Evolutionary conservation across 2,329 filamentous ascomycete genomes (phyloP).

Genomic region (Scedosporium apiospermum): DNA sequence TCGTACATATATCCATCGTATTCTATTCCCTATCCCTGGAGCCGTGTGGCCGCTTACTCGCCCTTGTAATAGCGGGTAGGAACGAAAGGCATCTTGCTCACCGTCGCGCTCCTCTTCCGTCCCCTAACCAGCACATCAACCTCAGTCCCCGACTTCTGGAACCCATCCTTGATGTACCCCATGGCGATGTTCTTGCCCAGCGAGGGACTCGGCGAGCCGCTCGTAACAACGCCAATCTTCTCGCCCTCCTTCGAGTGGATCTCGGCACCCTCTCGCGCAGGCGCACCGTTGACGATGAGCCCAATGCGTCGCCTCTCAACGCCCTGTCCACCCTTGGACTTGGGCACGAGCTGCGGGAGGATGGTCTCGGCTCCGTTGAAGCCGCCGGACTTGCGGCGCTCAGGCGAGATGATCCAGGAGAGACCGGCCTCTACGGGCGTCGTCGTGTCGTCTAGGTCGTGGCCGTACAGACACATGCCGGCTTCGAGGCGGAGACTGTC

Average conservation of each 20-base stretch:
- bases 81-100: conserved; percentile 86
- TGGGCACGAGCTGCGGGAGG: conserved; percentile 63
- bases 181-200: conserved; percentile 90
- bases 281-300: conserved; percentile 72
- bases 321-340: conserved; percentile 61
- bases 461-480: conserved; percentile 99
- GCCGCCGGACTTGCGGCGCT: conserved; percentile 55
- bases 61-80: conserved; percentile 64
- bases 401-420: conserved; percentile 76
- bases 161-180: conserved; percentile 76
- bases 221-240: conserved; percentile 73
- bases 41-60: conserved; percentile 1
- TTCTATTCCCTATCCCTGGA: neutral
- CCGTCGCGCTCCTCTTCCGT: conserved; percentile 61
- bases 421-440: conserved; percentile 50
- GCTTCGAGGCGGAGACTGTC: conserved; percentile 92
- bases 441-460: conserved; percentile 78
- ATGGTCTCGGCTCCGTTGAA: conserved; percentile 82
- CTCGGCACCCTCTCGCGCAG: conserved; percentile 79
- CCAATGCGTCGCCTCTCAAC: conserved; percentile 69
- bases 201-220: conserved; percentile 80
- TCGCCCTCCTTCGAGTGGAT: conserved; percentile 58
- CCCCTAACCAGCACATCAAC: conserved; percentile 70
- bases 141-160: conserved; percentile 78
- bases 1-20: neutral